Percentiles rank a stretch among this genome's conserved stretches.
phyloP scores from a whole-genome alignment of 192 early-diverging fungal species.

The Linnemannia schmuckeri region DNA sequence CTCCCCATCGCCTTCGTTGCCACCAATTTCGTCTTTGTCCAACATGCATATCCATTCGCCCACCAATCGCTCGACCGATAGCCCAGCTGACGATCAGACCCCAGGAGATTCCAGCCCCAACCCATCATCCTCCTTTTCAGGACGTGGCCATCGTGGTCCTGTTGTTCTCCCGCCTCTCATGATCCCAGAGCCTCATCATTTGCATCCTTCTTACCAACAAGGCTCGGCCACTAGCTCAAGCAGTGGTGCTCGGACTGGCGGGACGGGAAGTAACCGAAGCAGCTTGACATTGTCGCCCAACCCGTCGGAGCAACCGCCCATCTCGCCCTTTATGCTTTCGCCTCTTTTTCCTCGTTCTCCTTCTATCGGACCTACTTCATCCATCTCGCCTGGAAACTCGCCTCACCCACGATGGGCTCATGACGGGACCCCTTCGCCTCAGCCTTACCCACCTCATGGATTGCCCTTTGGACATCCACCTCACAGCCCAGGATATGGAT shows the following conservation, averaged over 20 bases:
- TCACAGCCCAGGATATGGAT: constrained; percentile 9
- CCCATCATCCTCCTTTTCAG: constrained; percentile 7
- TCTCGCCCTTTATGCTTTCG: constrained; percentile 50
- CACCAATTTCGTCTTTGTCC: constrained; percentile 48
- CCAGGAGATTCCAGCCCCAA: not conserved
- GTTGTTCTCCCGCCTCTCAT: constrained; percentile 31
- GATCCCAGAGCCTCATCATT: constrained; percentile 49
- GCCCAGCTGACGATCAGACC: not conserved
- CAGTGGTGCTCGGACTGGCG: not conserved
- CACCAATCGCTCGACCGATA: constrained; percentile 1
- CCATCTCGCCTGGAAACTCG: constrained; percentile 33
- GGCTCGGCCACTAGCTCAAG: not conserved
- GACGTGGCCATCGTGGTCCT: constrained; percentile 27
- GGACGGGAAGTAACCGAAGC: constrained; percentile 39
- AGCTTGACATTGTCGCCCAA: constrained; percentile 42
- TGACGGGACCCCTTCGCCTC: constrained; percentile 25
- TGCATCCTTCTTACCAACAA: constrained; percentile 45
- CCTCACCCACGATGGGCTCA: constrained; percentile 39
- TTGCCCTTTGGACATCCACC: constrained; percentile 13
- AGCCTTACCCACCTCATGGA: constrained; percentile 9
- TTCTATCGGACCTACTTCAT: constrained; percentile 33
- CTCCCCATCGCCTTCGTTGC: constrained; percentile 33
- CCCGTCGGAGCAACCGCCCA: constrained; percentile 28
- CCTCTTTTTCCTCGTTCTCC: constrained; percentile 41
- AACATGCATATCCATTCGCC: constrained; percentile 41